Evolutionary conservation across 2,329 filamentous ascomycete species (phyloP).

Genomic region (Talaromyces atroroseus): DNA sequence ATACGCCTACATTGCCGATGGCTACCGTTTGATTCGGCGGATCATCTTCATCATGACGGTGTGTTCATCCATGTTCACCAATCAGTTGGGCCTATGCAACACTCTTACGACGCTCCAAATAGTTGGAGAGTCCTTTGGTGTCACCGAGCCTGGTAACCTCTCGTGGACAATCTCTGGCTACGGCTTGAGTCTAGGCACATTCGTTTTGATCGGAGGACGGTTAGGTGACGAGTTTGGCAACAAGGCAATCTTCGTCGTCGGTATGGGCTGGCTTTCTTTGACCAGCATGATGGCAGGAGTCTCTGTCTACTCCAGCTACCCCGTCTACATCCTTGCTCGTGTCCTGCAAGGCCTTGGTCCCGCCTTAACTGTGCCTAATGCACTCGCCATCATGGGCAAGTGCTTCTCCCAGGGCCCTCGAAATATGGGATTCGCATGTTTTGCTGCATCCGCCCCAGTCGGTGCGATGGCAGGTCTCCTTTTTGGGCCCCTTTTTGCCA

Average conservation of each 20-base stretch:
- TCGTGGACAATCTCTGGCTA: too few species aligned
- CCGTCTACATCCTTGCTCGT: not conserved
- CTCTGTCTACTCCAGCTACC: too few species aligned
- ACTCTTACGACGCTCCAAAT: too few species aligned
- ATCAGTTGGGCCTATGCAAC: too few species aligned
- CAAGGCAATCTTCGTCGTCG: slow-evolving; percentile 45
- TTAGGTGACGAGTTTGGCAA: slow-evolving; percentile 48
- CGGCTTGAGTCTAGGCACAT: slow-evolving; percentile 36
- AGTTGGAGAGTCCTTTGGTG: too few species aligned
- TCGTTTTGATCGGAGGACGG: slow-evolving; percentile 46
- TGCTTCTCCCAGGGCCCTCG: not conserved
- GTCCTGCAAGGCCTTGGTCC: not conserved
- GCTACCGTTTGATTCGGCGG: too few species aligned
- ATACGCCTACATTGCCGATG: too few species aligned
- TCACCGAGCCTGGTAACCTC: too few species aligned
- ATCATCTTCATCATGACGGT: too few species aligned
- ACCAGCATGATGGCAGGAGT: too few species aligned
- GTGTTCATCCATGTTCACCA: too few species aligned
- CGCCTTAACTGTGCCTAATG: not conserved
- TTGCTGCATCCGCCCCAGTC: not conserved
- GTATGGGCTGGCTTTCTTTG: slow-evolving; percentile 43
- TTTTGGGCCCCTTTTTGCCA: not conserved
- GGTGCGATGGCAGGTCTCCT: not conserved
- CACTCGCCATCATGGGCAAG: not conserved
- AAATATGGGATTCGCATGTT: not conserved